Conservation (phyloP, 257 asterid genomes). For the Penstemon davidsonii region DNA sequence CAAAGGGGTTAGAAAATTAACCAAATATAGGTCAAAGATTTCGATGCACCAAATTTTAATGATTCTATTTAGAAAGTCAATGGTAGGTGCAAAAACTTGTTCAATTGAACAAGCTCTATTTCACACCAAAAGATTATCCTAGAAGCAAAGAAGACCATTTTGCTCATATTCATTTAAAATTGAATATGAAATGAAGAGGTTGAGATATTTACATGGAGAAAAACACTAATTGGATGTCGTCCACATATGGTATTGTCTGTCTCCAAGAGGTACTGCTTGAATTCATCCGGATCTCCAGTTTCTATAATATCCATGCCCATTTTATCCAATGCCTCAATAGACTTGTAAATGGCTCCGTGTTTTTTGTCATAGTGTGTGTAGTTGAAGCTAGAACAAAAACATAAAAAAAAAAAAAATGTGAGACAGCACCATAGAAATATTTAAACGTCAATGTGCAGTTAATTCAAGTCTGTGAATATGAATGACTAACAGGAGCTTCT, state of each 20-base stretch:
- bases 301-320: slow-evolving; percentile 91
- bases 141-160: neutral
- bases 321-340: slow-evolving; percentile 86
- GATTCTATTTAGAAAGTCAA: neutral
- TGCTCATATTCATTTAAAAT: neutral
- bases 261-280: slow-evolving; percentile 76
- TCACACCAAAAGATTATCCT: neutral
- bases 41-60: no score
- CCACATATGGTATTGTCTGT: slow-evolving; percentile 97
- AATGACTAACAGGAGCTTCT: neutral
- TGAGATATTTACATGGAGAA: slow-evolving; percentile 76
- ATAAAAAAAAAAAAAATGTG: neutral
- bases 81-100: neutral
- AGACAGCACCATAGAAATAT: slow-evolving; percentile 1
- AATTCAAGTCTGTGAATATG: neutral
- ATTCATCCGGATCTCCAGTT: slow-evolving; percentile 85
- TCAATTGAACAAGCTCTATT: neutral
- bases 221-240: slow-evolving; percentile 92
- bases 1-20: slow-evolving; percentile 23
- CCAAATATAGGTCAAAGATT: neutral
- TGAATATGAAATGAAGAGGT: slow-evolving; percentile 5
- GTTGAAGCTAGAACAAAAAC: slow-evolving; percentile 57
- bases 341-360: slow-evolving; percentile 83
- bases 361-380: slow-evolving; percentile 74
- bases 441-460: neutral